Conservation (phyloP, 495 filamentous ascomycete genomes). For the Copromyces sp. region DNA sequence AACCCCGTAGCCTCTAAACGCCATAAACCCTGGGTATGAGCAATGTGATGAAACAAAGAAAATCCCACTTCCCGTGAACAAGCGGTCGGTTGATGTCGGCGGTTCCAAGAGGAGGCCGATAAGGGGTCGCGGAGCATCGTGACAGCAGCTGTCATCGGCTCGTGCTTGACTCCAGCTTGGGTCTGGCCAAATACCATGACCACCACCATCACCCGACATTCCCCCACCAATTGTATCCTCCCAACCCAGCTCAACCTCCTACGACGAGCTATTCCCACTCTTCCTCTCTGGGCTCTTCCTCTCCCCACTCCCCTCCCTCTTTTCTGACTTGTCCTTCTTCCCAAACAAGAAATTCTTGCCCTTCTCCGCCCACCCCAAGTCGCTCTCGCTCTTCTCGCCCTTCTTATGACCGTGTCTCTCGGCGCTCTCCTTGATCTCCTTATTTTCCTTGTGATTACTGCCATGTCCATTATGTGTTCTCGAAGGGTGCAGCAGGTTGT, state of each 20-base stretch:
- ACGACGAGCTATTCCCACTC: background rate
- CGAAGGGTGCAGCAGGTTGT: background rate
- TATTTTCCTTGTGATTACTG: background rate
- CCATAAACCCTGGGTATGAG: background rate
- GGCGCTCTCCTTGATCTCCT: slow-evolving; percentile 11
- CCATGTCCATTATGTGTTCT: background rate
- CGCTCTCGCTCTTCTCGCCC: slow-evolving; percentile 28
- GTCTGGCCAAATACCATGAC: background rate
- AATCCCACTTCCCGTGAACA: background rate
- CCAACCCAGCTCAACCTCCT: background rate
- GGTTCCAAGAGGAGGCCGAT: background rate
- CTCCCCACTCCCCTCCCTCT: background rate
- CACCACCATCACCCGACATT: background rate
- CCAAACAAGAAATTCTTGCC: slow-evolving; percentile 45
- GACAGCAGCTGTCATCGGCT: background rate
- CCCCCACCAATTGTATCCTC: background rate
- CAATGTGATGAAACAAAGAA: background rate
- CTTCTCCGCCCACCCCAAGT: slow-evolving; percentile 40
- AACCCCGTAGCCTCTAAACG: background rate
- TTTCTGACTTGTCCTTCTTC: slow-evolving; percentile 26
- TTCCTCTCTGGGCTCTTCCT: background rate
- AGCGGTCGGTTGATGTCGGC: background rate
- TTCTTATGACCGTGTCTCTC: slow-evolving; percentile 15
- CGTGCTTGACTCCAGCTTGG: background rate
- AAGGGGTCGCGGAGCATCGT: background rate